These are phyloP conservation scores for Lyophyllum decastes DNA, from an alignment of 768 basidiomycete genomes.

Conservation along the genomic window DNA sequence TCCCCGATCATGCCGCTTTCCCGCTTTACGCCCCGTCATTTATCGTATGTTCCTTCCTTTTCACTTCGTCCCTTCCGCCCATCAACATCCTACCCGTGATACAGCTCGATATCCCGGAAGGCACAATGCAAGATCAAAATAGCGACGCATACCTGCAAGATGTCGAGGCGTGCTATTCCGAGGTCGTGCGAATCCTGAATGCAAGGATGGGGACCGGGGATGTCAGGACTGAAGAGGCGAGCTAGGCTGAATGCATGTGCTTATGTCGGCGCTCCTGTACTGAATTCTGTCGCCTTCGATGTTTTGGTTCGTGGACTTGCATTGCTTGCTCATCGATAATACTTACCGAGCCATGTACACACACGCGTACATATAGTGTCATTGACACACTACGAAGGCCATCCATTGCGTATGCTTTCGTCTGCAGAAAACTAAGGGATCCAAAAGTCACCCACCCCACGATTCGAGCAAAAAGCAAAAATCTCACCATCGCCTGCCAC, in stretches of 20 bases:
- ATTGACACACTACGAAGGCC: not conserved
- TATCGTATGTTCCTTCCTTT: conserved; percentile 34
- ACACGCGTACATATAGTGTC: not conserved
- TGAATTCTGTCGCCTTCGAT: not conserved
- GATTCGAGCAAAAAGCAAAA: not conserved
- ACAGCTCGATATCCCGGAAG: conserved; percentile 68
- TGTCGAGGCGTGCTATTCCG: conserved; percentile 43
- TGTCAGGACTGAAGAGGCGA: not conserved
- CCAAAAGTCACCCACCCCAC: not conserved
- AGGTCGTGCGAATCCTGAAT: conserved; percentile 30
- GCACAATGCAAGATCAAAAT: conserved; percentile 78
- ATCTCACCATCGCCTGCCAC: not conserved
- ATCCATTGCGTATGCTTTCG: too few relatives aligned
- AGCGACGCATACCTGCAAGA: conserved; percentile 52
- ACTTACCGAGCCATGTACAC: not conserved
- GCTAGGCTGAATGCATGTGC: not conserved
- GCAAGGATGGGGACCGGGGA: conserved; percentile 24
- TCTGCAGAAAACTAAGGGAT: too few relatives aligned
- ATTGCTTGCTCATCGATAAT: not conserved
- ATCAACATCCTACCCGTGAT: not conserved
- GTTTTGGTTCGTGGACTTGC: not conserved
- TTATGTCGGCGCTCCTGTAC: not conserved
- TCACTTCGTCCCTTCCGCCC: not conserved
- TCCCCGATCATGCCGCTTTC: conserved; percentile 78
- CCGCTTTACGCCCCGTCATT: conserved; percentile 80